Evolutionary conservation across 306 rosid genomes (phyloP).

Genomic region (Cucurbita pepo): DNA sequence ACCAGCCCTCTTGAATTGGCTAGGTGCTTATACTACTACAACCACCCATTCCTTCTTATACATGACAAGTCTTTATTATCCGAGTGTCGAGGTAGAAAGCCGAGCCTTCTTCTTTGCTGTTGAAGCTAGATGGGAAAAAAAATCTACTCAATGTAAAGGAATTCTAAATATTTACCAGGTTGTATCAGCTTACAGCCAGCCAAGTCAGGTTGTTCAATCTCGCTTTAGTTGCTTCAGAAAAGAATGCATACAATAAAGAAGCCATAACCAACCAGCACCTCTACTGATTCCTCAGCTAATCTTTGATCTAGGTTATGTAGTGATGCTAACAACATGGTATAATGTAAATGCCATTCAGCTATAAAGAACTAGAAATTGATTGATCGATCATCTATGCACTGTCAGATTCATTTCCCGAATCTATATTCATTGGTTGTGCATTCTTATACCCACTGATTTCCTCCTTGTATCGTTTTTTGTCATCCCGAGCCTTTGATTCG

Average conservation of each 20-base stretch:
- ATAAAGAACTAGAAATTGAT: not conserved
- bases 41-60: too few species aligned
- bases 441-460: conserved; percentile 89
- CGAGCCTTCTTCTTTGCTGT: not conserved
- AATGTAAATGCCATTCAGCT: not conserved
- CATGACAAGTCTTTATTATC: too few species aligned
- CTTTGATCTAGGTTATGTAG: not conserved
- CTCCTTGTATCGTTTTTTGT: conserved; percentile 80
- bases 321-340: not conserved
- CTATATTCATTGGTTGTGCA: conserved; percentile 66
- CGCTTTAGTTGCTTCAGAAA: not conserved
- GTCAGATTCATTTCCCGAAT: conserved; percentile 82
- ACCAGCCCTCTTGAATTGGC: too few species aligned
- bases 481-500: conserved; percentile 80
- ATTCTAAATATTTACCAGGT: not conserved
- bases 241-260: not conserved
- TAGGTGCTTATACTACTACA: too few species aligned
- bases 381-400: conserved; percentile 22
- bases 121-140: not conserved
- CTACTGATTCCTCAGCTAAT: not conserved
- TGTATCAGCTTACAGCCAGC: not conserved
- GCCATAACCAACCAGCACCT: not conserved
- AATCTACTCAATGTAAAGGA: not conserved
- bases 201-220: not conserved
- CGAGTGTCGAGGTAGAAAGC: not conserved